These are phyloP conservation scores for Talaromyces marneffei DNA, from an alignment of 2,329 filamentous ascomycete genomes.

Conservation along the genomic window DNA sequence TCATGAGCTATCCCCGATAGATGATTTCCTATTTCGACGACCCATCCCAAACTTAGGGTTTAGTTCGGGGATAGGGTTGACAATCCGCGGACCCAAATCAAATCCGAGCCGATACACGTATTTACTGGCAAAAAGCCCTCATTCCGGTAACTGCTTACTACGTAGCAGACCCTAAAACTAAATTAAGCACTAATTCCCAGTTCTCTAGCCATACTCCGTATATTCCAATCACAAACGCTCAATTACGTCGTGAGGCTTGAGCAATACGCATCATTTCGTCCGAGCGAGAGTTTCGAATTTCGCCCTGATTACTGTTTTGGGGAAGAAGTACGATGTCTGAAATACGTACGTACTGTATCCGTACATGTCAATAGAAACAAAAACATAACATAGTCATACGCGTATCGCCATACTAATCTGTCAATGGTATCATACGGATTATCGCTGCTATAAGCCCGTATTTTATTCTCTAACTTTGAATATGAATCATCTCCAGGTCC, in stretches of 20 bases:
- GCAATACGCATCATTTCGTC: neutral
- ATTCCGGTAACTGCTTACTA: neutral
- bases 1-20: neutral
- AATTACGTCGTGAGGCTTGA: neutral
- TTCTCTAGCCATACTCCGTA: neutral
- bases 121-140: neutral
- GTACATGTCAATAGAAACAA: neutral
- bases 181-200: neutral
- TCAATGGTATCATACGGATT: neutral
- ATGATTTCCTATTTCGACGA: neutral
- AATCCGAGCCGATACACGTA: neutral
- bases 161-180: neutral
- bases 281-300: neutral
- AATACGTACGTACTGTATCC: neutral
- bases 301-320: neutral
- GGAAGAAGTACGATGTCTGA: neutral
- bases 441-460: neutral
- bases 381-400: too few species aligned
- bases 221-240: neutral
- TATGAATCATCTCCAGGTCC: neutral
- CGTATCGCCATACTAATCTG: neutral
- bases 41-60: neutral
- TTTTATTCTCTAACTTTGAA: too few species aligned
- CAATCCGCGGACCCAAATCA: neutral
- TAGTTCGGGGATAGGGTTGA: too few species aligned